Conservation (phyloP, 805 yeast genomes). For the Zygosaccharomyces gambellarensis region DNA sequence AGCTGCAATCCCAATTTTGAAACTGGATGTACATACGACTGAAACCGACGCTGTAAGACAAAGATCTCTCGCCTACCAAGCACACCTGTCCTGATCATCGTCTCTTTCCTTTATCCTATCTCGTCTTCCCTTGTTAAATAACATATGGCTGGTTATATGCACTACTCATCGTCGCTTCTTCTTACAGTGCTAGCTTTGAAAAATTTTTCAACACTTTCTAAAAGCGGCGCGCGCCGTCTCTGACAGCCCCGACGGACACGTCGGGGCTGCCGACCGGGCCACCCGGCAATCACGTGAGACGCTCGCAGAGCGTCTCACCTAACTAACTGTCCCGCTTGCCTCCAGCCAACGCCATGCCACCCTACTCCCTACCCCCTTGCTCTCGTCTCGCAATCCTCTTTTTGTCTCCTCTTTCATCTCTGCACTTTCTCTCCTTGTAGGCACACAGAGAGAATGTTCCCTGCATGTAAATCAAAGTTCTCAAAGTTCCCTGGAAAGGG, state of each 20-base stretch:
- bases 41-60: not conserved
- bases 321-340: too few relatives aligned
- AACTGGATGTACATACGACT: slow-evolving; percentile 15
- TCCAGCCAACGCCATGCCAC: not conserved
- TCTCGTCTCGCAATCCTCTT: not conserved
- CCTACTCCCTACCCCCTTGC: not conserved
- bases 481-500: not conserved
- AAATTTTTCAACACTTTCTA: too few relatives aligned
- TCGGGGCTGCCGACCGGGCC: too few relatives aligned
- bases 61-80: not conserved
- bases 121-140: not conserved
- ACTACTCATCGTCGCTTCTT: too few relatives aligned
- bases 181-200: too few relatives aligned
- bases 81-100: not conserved
- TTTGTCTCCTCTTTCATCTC: not conserved
- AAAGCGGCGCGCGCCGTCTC: too few relatives aligned
- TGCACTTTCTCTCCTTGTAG: not conserved
- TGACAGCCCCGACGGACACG: too few relatives aligned
- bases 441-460: not conserved
- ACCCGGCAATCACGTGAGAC: too few relatives aligned
- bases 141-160: not conserved
- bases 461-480: not conserved
- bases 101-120: not conserved
- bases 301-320: too few relatives aligned
- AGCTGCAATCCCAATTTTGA: slow-evolving; percentile 16